These are phyloP conservation scores for Fusarium goolgardi DNA, from an alignment of 2,329 filamentous ascomycete species.

Conservation along the genomic window DNA sequence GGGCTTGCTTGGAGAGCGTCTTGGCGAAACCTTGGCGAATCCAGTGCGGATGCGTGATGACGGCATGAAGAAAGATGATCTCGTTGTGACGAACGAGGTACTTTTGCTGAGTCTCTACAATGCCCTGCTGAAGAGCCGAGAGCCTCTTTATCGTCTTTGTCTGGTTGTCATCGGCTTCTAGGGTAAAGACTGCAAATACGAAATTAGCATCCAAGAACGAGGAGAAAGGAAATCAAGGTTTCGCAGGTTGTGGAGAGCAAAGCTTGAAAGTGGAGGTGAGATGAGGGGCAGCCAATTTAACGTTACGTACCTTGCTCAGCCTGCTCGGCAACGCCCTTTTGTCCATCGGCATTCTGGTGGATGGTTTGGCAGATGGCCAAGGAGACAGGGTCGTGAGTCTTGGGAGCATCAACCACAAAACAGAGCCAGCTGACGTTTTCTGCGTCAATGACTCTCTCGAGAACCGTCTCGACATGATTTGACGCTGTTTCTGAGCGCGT, in stretches of 20 bases:
- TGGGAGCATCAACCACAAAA: slow-evolving; percentile 31
- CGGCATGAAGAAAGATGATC: slow-evolving; percentile 40
- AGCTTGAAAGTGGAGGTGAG: not conserved
- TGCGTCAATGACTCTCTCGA: slow-evolving; percentile 24
- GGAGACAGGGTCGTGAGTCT: slow-evolving; percentile 33
- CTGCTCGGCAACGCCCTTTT: slow-evolving; percentile 25
- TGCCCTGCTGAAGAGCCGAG: slow-evolving; percentile 30
- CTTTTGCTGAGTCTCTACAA: slow-evolving; percentile 35
- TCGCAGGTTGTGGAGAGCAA: not conserved
- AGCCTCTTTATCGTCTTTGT: slow-evolving; percentile 34
- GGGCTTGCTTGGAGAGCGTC: slow-evolving; percentile 32
- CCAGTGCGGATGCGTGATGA: slow-evolving; percentile 41
- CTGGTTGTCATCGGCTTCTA: slow-evolving; percentile 7
- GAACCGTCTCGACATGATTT: slow-evolving; percentile 25
- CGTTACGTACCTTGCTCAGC: slow-evolving; percentile 24
- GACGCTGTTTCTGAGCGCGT: slow-evolving; percentile 14
- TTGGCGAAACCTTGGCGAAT: slow-evolving; percentile 39
- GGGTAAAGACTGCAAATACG: slow-evolving; percentile 17
- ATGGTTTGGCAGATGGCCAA: slow-evolving; percentile 29
- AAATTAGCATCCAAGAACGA: not conserved
- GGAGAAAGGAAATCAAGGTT: not conserved
- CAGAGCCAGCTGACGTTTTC: slow-evolving; percentile 31
- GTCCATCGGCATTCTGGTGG: slow-evolving; percentile 23
- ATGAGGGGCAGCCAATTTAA: not conserved
- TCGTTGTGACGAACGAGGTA: slow-evolving; percentile 31